phyloP scores from a whole-genome alignment of 345 rosid species.

The Murraya koenigii region DNA sequence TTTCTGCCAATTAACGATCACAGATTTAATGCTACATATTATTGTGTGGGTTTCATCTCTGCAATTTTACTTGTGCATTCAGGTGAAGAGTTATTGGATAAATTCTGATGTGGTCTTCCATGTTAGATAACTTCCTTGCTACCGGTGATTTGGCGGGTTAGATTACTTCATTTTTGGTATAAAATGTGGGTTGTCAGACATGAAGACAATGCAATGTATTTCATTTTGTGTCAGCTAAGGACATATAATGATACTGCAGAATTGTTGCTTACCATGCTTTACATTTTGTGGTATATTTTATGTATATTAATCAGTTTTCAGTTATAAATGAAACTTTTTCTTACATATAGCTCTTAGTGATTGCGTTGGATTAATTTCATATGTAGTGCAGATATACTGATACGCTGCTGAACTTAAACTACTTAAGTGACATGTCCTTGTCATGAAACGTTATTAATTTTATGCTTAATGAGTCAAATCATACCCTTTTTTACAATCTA shows the following conservation, averaged over 20 bases:
- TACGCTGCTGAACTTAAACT: background rate
- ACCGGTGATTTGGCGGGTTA: slow-evolving; percentile 13
- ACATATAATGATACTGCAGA: background rate
- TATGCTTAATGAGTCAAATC: background rate
- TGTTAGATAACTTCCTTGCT: slow-evolving; percentile 73
- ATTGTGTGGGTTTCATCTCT: background rate
- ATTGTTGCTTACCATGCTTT: background rate
- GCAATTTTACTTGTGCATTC: slow-evolving; percentile 17
- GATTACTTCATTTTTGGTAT: slow-evolving; percentile 16
- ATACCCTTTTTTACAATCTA: background rate
- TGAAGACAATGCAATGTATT: slow-evolving; percentile 12
- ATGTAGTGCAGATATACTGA: background rate
- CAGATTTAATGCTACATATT: background rate
- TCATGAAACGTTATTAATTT: background rate
- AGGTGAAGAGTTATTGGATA: slow-evolving; percentile 90
- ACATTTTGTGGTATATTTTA: background rate
- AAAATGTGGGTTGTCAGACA: slow-evolving; percentile 12
- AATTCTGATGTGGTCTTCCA: slow-evolving; percentile 88
- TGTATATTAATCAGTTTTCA: background rate
- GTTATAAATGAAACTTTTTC: slow-evolving; percentile 1
- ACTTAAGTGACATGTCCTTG: background rate
- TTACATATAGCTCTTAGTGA: background rate
- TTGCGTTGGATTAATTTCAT: background rate
- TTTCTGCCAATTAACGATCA: background rate
- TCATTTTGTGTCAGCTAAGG: background rate